A percentile compares a stretch with the other conserved stretches of the same genome.
Conservation (phyloP, 2,329 filamentous ascomycete species). For the Penicillium sp. region DNA sequence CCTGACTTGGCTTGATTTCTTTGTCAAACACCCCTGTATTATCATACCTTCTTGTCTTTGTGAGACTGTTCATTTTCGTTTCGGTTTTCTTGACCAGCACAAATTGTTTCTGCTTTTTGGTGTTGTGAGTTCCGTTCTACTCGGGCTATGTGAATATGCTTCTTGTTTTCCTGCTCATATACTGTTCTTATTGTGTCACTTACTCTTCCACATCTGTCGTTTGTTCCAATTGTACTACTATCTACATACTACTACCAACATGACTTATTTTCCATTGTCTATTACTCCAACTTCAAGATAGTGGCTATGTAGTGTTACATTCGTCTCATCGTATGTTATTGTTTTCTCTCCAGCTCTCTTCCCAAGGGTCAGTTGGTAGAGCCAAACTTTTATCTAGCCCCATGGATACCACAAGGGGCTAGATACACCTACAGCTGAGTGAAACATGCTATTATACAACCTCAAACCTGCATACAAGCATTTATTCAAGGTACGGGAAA, state of each 20-base stretch:
- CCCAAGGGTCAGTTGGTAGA: too few relatives aligned
- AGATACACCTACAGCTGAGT: neutral
- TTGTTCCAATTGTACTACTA: slow-evolving; percentile 4
- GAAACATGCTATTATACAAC: neutral
- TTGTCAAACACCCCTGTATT: slow-evolving; percentile 20
- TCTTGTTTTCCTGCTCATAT: neutral
- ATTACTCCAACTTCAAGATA: neutral
- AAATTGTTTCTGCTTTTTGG: neutral
- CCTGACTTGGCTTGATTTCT: slow-evolving; percentile 1
- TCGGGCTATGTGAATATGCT: slow-evolving; percentile 9
- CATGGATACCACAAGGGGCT: neutral
- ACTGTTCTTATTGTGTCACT: neutral
- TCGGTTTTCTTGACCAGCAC: slow-evolving; percentile 1
- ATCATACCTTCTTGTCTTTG: slow-evolving; percentile 9
- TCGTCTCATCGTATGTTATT: neutral
- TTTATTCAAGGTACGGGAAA: neutral
- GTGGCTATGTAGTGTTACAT: neutral
- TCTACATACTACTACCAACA: slow-evolving; percentile 2
- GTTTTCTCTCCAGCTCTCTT: neutral
- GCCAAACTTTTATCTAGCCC: neutral
- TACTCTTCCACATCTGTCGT: neutral
- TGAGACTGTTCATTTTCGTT: neutral
- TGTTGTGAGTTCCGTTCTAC: neutral
- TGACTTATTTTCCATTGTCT: neutral
- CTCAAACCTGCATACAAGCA: neutral